Evolutionary conservation across 257 asterid genomes (phyloP), one percentile per base, ranked within the genome.

Genomic region (Salvia miltiorrhiza): DNA sequence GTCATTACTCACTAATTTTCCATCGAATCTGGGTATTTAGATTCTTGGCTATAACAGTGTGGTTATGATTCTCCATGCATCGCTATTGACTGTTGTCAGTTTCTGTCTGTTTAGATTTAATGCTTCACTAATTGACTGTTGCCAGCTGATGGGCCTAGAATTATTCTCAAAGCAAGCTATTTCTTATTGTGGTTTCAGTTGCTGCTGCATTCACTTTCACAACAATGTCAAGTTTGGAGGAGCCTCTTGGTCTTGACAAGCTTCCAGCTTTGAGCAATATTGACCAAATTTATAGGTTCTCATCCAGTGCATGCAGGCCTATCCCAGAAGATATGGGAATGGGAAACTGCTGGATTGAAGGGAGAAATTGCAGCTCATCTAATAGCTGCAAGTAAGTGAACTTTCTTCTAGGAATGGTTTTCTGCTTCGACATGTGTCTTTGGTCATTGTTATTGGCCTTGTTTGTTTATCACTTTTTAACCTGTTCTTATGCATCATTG

Each of bases 221-320:
- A 53, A 90, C 76, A 60, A 93, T 93, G 99, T 93, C 99, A 64
- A 90, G 99, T 80, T 79, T 93, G 87, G 95, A 93, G 87, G 89
- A 93, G 84, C 96, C 99, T 54, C 87, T 93, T 56, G 82, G 92
- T 71, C 90, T 90, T 53, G 99, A 93, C 83, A 93, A 83, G 73
- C 74, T 93, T 79, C 96, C 96, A 69, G 82, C 83, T 76, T 73
- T 90, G 84, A 90, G 92, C 90, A 85, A 81, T 43, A 84, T 90
- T 37, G 95, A 93, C 71, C 75, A 81, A 69, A 66, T 76, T 48
- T 66, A 65, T 59, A 79, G 93, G 76, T 87, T 84, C 86, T 81
- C 97, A 41, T 80, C 94, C 72, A 77, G 79, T 75, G 96, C 87
- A 32, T 90, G 97, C 85, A 81, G 95, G 83, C 96, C 97, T 61